Evolutionary conservation across 305 asterid species (phyloP).

Genomic region (Fraxinus velutina): DNA sequence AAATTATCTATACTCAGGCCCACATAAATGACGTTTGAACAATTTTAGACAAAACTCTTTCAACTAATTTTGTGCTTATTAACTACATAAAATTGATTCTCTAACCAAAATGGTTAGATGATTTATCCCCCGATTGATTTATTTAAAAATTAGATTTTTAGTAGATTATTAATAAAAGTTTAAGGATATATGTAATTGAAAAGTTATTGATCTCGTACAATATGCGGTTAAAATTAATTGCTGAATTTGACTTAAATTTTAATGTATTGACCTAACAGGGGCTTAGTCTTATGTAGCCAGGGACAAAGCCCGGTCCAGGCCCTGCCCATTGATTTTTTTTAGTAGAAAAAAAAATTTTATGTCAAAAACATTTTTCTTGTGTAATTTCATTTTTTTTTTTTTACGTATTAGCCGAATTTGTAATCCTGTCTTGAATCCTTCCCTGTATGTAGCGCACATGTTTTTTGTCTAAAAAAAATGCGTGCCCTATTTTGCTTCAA

Average conservation of each 20-base stretch:
- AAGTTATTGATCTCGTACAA: too few species aligned
- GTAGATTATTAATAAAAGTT: not conserved
- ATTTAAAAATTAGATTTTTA: too few species aligned
- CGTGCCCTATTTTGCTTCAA: not conserved
- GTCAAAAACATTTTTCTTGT: too few species aligned
- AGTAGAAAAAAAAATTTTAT: too few species aligned
- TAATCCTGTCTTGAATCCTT: too few species aligned
- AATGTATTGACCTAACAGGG: not conserved
- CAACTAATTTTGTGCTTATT: conserved; percentile 18
- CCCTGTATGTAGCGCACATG: not conserved
- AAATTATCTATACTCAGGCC: not conserved
- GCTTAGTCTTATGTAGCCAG: not conserved
- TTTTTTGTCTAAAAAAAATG: conserved; percentile 9
- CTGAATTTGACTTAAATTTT: not conserved
- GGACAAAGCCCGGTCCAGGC: too few species aligned
- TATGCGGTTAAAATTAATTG: not conserved
- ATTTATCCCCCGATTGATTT: not conserved
- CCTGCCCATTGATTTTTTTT: too few species aligned
- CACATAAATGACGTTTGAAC: conserved; percentile 1
- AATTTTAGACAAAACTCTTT: conserved; percentile 1
- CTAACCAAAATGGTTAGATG: conserved; percentile 8
- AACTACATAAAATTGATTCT: conserved; percentile 4
- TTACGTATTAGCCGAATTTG: too few species aligned
- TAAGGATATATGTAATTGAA: not conserved
- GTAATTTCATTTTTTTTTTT: too few species aligned